These are phyloP conservation scores for Beauveria varroae DNA, from an alignment of 2,329 filamentous ascomycete genomes.

Conservation along the genomic window DNA sequence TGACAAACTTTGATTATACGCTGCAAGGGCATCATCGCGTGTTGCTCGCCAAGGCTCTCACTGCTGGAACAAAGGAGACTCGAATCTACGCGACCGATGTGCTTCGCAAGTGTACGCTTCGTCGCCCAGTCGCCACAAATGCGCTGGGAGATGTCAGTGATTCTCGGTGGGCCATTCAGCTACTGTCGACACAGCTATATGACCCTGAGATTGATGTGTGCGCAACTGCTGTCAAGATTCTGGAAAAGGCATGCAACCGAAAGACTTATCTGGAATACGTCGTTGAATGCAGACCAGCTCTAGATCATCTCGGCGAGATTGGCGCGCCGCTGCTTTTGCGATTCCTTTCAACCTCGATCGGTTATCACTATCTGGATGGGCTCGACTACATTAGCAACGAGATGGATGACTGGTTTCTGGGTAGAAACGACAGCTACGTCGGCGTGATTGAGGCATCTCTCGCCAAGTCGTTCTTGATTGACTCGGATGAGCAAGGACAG, in stretches of 20 bases:
- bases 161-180: constrained; percentile 91
- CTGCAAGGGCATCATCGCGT: constrained; percentile 84
- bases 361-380: constrained; percentile 94
- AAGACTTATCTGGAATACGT: constrained; percentile 90
- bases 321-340: constrained; percentile 86
- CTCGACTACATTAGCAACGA: constrained; percentile 98
- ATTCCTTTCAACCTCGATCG: constrained; percentile 91
- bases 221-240: constrained; percentile 89
- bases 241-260: constrained; percentile 95
- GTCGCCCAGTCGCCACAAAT: constrained; percentile 27
- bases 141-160: constrained; percentile 44
- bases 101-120: constrained; percentile 75
- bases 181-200: constrained; percentile 97
- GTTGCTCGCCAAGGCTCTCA: constrained; percentile 87
- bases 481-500: constrained; percentile 49
- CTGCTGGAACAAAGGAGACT: constrained; percentile 83
- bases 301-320: constrained; percentile 95
- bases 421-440: constrained; percentile 94
- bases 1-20: constrained; percentile 89
- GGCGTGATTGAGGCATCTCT: constrained; percentile 91
- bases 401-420: constrained; percentile 99
- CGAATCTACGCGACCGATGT: constrained; percentile 84
- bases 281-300: constrained; percentile 86
- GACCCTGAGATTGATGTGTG: constrained; percentile 96
- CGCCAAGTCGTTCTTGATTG: constrained; percentile 72